Base-by-base conservation (phyloP, 2,329 filamentous ascomycete species). In the Aspergillus sclerotialis region DNA sequence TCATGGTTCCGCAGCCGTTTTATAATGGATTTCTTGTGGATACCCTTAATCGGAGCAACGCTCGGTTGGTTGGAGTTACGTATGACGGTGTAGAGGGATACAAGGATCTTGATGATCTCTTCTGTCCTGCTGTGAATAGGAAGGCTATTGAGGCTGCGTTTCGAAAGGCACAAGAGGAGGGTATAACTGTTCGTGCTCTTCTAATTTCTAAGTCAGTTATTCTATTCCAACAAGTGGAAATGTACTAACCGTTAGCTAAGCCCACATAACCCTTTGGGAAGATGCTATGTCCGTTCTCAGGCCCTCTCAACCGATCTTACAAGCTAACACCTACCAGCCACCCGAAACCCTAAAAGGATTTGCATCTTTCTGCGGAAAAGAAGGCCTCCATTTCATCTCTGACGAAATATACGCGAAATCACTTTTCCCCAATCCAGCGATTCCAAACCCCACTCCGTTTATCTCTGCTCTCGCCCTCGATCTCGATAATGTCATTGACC, bases 231-330 rank as follows among this genome's bases (percentile, higher is more conserved):
- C 2, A 9, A 24, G 23, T n/a, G 8, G n/a, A n/a, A 4, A 24
- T 24, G n/a, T 24, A 24, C 23, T 24, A n/a, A 24, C 4, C 8
- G 8, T 9, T 9, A 24, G 23, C 3, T n/a, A 24, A 60, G 57
- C 35, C 56, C 57, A 7, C 48, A 55, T 25, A 61, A 60, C 38
- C 56, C 56, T 13, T 38, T 59, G 10, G 55, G 57, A 39, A 44
- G 40, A 36, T 58, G 47, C 37, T 57, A 58, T 28, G 49, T 52
- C 27, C 27, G 46, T 44, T 21, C 31, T 39, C 18, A 12, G 4
- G 5, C 17, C 27, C 8, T 4, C 2, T 3, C 19, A 17, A 19
- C 12, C 11, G n/a, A 18, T 29, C 10, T 8, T 19, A 9, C 4
- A 2, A 13, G 4, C 23, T 24, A 4, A 24, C 4, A 9, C 3